Base-by-base conservation (phyloP, 768 basidiomycete species). In the Candolleomyces eurysporus region DNA sequence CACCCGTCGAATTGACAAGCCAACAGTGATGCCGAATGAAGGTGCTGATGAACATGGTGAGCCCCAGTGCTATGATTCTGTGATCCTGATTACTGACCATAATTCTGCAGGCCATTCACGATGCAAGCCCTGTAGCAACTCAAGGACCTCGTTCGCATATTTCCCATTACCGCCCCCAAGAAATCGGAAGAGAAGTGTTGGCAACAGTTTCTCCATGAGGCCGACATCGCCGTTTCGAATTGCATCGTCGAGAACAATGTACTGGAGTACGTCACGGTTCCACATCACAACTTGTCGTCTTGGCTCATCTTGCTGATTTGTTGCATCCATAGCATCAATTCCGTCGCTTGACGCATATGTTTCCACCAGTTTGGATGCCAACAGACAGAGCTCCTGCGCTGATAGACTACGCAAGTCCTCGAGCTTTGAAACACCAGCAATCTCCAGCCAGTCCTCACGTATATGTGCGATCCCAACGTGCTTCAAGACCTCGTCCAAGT, bases 401-500 rank as follows among this genome's bases (percentile, higher is more conserved):
- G 7, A 7, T 9, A 2, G 31, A 14, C n/a, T 45, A 0, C 68
- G 68, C 3, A 82, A 69, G 0, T 76, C 71, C 1, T 50, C 26
- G 0, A 79, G 51, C 1, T 43, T 57, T 10, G 69, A 57, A 0
- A 72, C 73, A 1, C 64, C 39, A 0, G 61, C 68, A 21, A 76
- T 61, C 1, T 59, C 30, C 5, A 67, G 39, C 77, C 77, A 80
- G 26, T 69, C 62, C 14, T 66, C 72, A 3, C 66, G 72, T 2
- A 82, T 62, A 50, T 76, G 76, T 0, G 77, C 80, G 45, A 78
- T 76, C 0, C 70, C 66, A 16, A 79, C 65, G 57, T 77, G 72
- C 22, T 68, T 64, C 0, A 81, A 53, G 0, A 71, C 71, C 45
- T 81, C 78, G 16, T 75, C 65, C 0, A 79, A 62, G 58, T 75